Evolutionary conservation across 106 monocot genomes (phyloP).

Genomic region (Agapanthus africanus): DNA sequence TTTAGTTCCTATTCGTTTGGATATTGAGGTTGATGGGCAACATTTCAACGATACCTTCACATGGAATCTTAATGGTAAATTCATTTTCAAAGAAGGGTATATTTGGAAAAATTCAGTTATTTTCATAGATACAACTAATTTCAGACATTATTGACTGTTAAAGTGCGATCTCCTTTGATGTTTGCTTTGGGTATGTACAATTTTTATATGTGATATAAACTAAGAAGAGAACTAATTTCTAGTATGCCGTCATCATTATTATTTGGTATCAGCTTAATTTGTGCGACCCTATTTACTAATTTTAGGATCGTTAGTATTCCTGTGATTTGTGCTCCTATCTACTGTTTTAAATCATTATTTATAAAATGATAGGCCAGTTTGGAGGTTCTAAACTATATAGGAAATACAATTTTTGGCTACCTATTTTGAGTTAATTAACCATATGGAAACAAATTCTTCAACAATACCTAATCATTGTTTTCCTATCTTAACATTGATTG

Average conservation of each 20-base stretch:
- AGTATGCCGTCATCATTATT: neutral
- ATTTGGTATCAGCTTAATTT: neutral
- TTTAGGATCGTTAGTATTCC: neutral
- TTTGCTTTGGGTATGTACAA: neutral
- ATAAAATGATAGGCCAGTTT: neutral
- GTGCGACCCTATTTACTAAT: neutral
- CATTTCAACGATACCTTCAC: constrained; percentile 85
- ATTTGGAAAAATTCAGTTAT: neutral
- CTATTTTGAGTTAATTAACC: neutral
- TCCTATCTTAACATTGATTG: too few relatives aligned
- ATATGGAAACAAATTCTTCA: neutral
- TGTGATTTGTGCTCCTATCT: neutral
- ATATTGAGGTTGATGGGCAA: constrained; percentile 73
- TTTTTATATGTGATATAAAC: constrained; percentile 5
- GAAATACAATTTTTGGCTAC: neutral
- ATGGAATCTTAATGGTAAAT: constrained; percentile 81
- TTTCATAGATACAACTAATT: neutral
- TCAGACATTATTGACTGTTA: neutral
- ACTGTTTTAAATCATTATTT: neutral
- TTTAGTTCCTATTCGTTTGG: constrained; percentile 81
- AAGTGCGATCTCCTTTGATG: neutral
- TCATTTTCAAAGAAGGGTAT: neutral
- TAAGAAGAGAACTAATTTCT: neutral
- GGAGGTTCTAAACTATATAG: neutral
- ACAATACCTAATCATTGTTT: neutral